Base-by-base conservation (phyloP, 1,284 basidiomycete species). In the Golubevia sp. region DNA sequence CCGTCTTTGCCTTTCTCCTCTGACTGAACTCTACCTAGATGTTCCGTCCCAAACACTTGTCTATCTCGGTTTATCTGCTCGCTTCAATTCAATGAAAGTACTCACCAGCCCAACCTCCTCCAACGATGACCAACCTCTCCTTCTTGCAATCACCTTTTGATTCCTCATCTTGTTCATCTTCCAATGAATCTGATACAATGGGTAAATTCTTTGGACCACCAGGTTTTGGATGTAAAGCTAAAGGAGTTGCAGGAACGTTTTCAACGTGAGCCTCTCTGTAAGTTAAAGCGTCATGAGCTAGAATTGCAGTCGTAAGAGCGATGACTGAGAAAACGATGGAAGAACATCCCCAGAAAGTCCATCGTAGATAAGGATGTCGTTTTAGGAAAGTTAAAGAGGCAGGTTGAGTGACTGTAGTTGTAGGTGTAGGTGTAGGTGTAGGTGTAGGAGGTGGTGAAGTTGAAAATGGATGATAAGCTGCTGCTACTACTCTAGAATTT, bases 111-210 rank as follows among this genome's bases (percentile, higher is more conserved):
- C 80, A 83, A 21, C 80, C 80, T 44, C 80, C 79, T 15, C 80
- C 80, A 3, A 83, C 74, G 61, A 83, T 76, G 53, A 83, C 80
- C n/a, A 83, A 69, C 4, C 71, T 58, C 66, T 82, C 77, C 62
- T 82, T 82, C 1, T 26, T 57, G 11, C 23, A 49, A 11, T 67
- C 59, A 27, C 64, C 67, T 55, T 56, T 58, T 6, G 61, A 5
- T 21, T 65, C 59, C 23, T 21, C 25, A 18, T 21, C 20, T 15
- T 70, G 66, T 55, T 79, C 68, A 4, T 74, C 61, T 23, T 66
- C 68, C 13, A 70, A 61, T 20, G 52, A 60, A 52, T 63, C 53
- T 6, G 66, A 62, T 25, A 83, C 60, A 58, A 83, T 74, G 58
- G 79, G 77, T 20, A 80, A 63, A 51, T 76, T 72, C 55, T 79